phyloP scores from a whole-genome alignment of 768 basidiomycete genomes.

The Lanmaoa pseudosensibilis region DNA sequence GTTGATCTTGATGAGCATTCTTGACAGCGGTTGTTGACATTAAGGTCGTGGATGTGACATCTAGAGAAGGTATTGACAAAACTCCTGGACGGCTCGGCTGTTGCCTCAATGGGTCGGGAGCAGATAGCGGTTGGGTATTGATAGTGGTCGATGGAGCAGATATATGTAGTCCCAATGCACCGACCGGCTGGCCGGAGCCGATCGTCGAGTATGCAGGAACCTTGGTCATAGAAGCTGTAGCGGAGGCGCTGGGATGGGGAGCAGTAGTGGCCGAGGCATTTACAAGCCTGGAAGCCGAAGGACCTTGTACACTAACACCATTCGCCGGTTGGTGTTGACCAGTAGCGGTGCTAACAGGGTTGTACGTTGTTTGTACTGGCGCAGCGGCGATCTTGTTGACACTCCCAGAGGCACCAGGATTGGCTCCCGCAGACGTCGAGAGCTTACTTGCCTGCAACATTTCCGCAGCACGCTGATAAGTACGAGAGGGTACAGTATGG shows the following conservation, averaged over 20 bases:
- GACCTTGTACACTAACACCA: constrained; percentile 2
- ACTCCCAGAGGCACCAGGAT: background rate
- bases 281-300: constrained; percentile 10
- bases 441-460: constrained; percentile 21
- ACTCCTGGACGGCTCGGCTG: constrained; percentile 21
- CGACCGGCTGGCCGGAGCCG: constrained; percentile 2
- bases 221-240: constrained; percentile 10
- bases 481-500: constrained; percentile 21
- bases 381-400: constrained; percentile 8
- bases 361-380: constrained; percentile 6
- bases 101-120: constrained; percentile 20
- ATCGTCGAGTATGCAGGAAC: background rate
- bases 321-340: constrained; percentile 15
- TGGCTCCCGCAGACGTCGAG: constrained; percentile 3
- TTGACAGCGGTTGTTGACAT: constrained; percentile 17
- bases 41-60: constrained; percentile 9
- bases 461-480: constrained; percentile 26
- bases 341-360: background rate
- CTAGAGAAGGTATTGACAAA: constrained; percentile 14
- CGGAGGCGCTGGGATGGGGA: constrained; percentile 1
- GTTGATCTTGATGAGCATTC: constrained; percentile 23
- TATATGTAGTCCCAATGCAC: constrained; percentile 10
- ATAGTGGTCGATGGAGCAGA: constrained; percentile 1
- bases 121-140: constrained; percentile 10
- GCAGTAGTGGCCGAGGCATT: constrained; percentile 3